Base-by-base conservation (phyloP, 371 early-diverging fungal genomes). In the Mortierella polycephala region DNA sequence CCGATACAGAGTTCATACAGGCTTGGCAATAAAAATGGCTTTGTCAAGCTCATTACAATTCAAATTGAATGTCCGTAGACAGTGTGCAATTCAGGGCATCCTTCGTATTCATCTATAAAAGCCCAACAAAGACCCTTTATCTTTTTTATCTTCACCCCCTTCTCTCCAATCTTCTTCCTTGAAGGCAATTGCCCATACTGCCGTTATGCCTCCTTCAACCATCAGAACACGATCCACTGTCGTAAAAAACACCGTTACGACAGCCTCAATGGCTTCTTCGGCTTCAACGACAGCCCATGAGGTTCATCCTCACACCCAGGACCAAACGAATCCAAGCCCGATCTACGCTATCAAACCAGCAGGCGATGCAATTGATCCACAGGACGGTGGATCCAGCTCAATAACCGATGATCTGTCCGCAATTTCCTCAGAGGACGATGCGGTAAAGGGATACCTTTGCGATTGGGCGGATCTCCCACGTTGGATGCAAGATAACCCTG, bases 401-500 rank as follows among this genome's bases (percentile, higher is more conserved):
- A 30, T 30, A 30, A 30, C 18, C 14, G 60, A 59, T 8, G 30
- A 45, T 16, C 47, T 47, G 47, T 11, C 47, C 11, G n/a, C 47
- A 47, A 47, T 47, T 16, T 54, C 55, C 11, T 30, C 56, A 9
- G 41, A 47, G 10, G 50, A 50, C 2, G 40, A 52, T 23, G 14
- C 60, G 46, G 52, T 23, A 30, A 45, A 53, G 10, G 54, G 46
- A 23, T 45, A 60, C 20, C 21, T 52, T 21, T 84, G 81, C 57
- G 68, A 63, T 49, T 89, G 83, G 80, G 81, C 72, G 37, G 92
- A 93, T 55, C 81, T 91, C 51, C 94, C 94, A 3, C 60, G 62
- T 21, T 94, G 94, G 94, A 89, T 93, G 89, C 88, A 86, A 39
- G 94, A 93, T 75, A 94, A 91, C 80, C 72, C 82, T 0, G 86